A percentile compares a stretch with the other conserved stretches of the same genome.
phyloP scores from a whole-genome alignment of 306 rosid species.

The Hippophae tibetana region DNA sequence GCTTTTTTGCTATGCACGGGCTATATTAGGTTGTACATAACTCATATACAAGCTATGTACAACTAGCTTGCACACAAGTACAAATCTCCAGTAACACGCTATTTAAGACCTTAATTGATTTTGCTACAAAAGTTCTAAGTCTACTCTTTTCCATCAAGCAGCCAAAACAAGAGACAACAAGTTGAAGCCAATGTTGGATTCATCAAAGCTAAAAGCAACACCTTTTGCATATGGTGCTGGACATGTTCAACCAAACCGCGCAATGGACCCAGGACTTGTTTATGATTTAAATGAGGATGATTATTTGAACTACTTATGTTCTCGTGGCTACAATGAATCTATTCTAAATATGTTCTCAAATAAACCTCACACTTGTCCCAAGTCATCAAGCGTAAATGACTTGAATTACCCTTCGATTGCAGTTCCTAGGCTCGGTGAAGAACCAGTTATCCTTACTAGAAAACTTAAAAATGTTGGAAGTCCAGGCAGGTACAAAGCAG shows the following conservation, averaged over 20 bases:
- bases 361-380: slow-evolving; percentile 25
- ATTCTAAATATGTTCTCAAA: slow-evolving; percentile 16
- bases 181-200: neutral
- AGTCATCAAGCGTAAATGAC: slow-evolving; percentile 24
- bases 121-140: neutral
- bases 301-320: slow-evolving; percentile 48
- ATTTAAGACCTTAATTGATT: neutral
- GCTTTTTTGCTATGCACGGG: too few relatives aligned
- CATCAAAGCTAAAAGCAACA: slow-evolving; percentile 15
- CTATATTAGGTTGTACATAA: too few relatives aligned
- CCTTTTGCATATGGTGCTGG: slow-evolving; percentile 64
- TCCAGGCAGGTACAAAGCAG: slow-evolving; percentile 30
- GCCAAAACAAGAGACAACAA: slow-evolving; percentile 25
- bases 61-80: too few relatives aligned
- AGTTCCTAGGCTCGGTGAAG: slow-evolving; percentile 4
- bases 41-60: too few relatives aligned
- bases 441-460: slow-evolving; percentile 25
- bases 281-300: slow-evolving; percentile 39
- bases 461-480: slow-evolving; percentile 48
- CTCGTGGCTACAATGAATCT: slow-evolving; percentile 31
- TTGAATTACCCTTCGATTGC: slow-evolving; percentile 58
- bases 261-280: slow-evolving; percentile 55
- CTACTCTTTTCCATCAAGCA: slow-evolving; percentile 2
- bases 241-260: slow-evolving; percentile 37
- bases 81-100: too few relatives aligned